phyloP scores from a whole-genome alignment of 305 asterid genomes.

The Rubia tinctorum region DNA sequence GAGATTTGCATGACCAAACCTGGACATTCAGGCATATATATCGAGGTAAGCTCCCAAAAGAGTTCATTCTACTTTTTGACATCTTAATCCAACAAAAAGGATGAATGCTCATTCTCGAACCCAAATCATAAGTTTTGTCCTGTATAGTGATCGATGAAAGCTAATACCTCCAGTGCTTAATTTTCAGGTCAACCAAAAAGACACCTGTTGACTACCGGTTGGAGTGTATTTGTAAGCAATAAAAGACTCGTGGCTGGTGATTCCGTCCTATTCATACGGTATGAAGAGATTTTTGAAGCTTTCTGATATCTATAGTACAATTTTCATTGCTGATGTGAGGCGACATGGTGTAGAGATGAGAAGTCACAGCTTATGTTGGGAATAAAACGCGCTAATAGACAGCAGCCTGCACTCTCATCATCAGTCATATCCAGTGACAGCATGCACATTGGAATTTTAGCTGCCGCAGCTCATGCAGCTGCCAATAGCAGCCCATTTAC shows the following conservation, averaged over 20 bases:
- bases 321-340: conserved; percentile 16
- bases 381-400: conserved; percentile 73
- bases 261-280: conserved; percentile 92
- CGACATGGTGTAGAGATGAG: conserved; percentile 59
- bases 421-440: conserved; percentile 97
- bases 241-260: conserved; percentile 92
- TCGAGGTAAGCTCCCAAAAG: conserved; percentile 47
- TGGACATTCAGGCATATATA: conserved; percentile 97
- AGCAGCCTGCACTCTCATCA: conserved; percentile 87
- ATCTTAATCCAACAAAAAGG: background rate
- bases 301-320: background rate
- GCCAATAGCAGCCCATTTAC: conserved; percentile 90
- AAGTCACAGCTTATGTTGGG: conserved; percentile 88
- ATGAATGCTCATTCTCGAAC: background rate
- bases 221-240: conserved; percentile 96
- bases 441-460: conserved; percentile 97
- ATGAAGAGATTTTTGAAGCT: conserved; percentile 9
- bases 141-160: background rate
- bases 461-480: conserved; percentile 99
- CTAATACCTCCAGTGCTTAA: background rate
- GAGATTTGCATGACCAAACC: conserved; percentile 88
- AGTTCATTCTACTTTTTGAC: background rate
- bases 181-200: conserved; percentile 91
- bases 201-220: conserved; percentile 88
- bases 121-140: background rate